Evolutionary conservation across 1,284 basidiomycete genomes (phyloP), one percentile per base, ranked within the genome.

Genomic region (Apiotrichum montevideense): DNA sequence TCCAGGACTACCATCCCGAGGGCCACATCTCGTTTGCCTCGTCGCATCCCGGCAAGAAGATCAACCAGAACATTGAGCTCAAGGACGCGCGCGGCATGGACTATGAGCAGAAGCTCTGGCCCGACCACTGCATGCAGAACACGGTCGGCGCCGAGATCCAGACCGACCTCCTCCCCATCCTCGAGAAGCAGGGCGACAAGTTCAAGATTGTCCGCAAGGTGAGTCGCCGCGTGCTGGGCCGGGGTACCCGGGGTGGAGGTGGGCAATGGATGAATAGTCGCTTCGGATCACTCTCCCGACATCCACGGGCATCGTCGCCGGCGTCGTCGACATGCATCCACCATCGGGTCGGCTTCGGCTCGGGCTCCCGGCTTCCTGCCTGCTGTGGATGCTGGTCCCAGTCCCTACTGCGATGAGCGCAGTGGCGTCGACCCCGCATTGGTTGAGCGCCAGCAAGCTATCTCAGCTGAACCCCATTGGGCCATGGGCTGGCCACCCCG

Each of bases 1-100:
- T 43, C 35, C 58, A 78, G 75, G 76, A 78, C 63, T 77, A 70
- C 60, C 85, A 87, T 69, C 85, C 85, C 0, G 64, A 66, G 4
- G 66, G 74, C 14, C 85, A 87, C 74, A 76, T 86, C 63, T 85
- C 83, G 14, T 87, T 87, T 71, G 83, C 83, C 0, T 79, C 80
- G 5, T 77, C 78, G n/a, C 83, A 85, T 68, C 66, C 64, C 35
- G 67, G 63, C 53, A 69, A 64, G 6, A 58, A 73, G 61, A 72
- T 80, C 4, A 84, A 82, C 69, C 65, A 69, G 1, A 69, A 75
- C 44, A 74, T 78, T 55, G 58, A 62, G 41, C 66, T 81, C 6
- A 73, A 66, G 15, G 60, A 71, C 63, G 66, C 62, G 13, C 47
- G 63, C 39, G 74, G 76, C 10, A 63, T 59, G 29, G 53, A 55